phyloP scores from a whole-genome alignment of 208 protist species.

The Acanthamoeba culbertsoni region DNA sequence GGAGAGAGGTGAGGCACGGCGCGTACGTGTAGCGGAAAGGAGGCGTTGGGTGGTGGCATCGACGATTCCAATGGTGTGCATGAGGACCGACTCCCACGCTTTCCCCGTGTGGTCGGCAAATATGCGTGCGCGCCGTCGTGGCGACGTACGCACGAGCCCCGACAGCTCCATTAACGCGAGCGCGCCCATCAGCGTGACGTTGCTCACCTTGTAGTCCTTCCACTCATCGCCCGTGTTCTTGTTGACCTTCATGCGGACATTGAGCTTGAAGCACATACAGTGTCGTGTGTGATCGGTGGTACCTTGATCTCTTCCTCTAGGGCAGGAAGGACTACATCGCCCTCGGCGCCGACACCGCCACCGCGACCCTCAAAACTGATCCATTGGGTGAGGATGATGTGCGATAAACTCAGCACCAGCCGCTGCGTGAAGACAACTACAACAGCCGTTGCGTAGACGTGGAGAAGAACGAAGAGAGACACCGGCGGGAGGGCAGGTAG shows the following conservation, averaged over 20 bases:
- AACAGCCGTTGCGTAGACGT: not conserved
- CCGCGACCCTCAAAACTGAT: constrained; percentile 4
- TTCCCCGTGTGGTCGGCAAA: not conserved
- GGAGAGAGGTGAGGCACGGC: too few species aligned
- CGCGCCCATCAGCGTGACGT: not conserved
- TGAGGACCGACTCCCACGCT: not conserved
- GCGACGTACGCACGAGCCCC: not conserved
- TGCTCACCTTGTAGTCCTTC: not conserved
- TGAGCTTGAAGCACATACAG: not conserved
- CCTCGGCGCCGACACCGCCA: constrained; percentile 2
- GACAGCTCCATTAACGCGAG: not conserved
- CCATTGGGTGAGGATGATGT: constrained; percentile 7
- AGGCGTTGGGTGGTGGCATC: not conserved
- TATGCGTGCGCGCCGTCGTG: not conserved
- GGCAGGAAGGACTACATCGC: not conserved
- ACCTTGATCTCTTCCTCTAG: constrained; percentile 5
- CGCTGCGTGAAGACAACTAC: not conserved
- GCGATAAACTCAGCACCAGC: not conserved
- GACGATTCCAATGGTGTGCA: not conserved
- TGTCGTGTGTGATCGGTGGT: too few species aligned
- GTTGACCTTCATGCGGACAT: not conserved
- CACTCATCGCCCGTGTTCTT: not conserved
- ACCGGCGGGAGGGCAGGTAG: not conserved
- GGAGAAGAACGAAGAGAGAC: not conserved
- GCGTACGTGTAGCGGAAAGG: not conserved